These are phyloP conservation scores for Monosporozyma yasuniensis DNA, from an alignment of 805 yeast genomes.

Conservation along the genomic window DNA sequence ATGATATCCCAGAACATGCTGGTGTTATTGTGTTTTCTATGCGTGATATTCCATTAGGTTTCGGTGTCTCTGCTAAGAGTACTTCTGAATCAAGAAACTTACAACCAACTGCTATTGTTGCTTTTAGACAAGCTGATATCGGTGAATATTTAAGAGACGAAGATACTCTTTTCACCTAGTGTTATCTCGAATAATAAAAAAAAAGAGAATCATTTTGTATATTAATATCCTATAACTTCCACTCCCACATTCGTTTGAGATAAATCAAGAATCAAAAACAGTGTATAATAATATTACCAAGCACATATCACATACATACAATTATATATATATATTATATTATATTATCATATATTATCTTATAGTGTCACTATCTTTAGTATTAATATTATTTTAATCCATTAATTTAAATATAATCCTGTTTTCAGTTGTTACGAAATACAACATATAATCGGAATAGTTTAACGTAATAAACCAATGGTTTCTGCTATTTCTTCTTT, in stretches of 20 bases:
- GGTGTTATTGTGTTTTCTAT: conserved; percentile 88
- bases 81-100: conserved; percentile 79
- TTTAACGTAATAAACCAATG: no score
- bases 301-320: background rate
- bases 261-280: background rate
- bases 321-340: background rate
- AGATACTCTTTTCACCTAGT: conserved; percentile 81
- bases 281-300: background rate
- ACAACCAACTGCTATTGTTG: conserved; percentile 91
- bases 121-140: conserved; percentile 93
- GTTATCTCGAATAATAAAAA: background rate
- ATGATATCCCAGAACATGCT: conserved; percentile 95
- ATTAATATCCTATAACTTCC: background rate
- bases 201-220: background rate
- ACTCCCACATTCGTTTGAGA: background rate
- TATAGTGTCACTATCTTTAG: background rate
- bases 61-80: conserved; percentile 89
- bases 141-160: conserved; percentile 98
- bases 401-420: no score
- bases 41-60: conserved; percentile 89
- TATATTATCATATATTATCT: background rate
- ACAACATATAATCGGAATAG: no score
- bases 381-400: conserved; percentile 1
- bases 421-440: no score
- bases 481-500: no score